Evolutionary conservation across 2,329 filamentous ascomycete genomes (phyloP), one percentile per base, ranked within the genome.

Genomic region (Ustilaginoidea virens): DNA sequence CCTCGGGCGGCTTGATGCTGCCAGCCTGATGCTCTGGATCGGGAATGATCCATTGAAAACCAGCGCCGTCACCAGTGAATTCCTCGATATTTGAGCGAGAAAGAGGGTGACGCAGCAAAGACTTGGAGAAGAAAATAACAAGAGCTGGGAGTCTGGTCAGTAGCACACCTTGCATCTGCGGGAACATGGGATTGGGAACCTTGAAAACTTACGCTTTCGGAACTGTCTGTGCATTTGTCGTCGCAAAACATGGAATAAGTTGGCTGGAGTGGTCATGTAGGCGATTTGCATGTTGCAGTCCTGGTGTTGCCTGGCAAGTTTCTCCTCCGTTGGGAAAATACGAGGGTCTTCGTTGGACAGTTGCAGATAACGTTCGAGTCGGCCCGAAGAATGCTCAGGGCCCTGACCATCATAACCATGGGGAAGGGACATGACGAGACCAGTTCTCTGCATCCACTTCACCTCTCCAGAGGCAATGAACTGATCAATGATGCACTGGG

Each of bases 221-320:
- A 98, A 98, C 53, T 98, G 87, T 48, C 90, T 75, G 69, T 96
- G 86, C 76, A 98, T 93, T 63, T 98, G 90, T 58, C 90, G 75
- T 53, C 90, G 80, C 39, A 98, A 71, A 42, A 90, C 76, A 60
- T 98, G 90, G 77, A 98, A 98, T 52, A 92, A 58, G 59, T 98
- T 98, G 40, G 87, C 71, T 17, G 90, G 90, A 26, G 79, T 81
- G n/a, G 90, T 98, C 74, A 92, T 86, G 66, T 90, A 93, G 32
- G 77, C 85, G 52, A 98, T 80, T 63, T 98, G 90, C 75, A 98
- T 92, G 64, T 98, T 98, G 69, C 85, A 93, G 61, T 98, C 90
- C 63, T 98, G 90, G 64, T 98, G 90, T 60, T 96, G 90, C 43
- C 90, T 83, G 31, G 92, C 77, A 36, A 96, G 73, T 66, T 90